phyloP scores from a whole-genome alignment of 2,329 filamentous ascomycete genomes.

The Dryadomyces sulphureus region DNA sequence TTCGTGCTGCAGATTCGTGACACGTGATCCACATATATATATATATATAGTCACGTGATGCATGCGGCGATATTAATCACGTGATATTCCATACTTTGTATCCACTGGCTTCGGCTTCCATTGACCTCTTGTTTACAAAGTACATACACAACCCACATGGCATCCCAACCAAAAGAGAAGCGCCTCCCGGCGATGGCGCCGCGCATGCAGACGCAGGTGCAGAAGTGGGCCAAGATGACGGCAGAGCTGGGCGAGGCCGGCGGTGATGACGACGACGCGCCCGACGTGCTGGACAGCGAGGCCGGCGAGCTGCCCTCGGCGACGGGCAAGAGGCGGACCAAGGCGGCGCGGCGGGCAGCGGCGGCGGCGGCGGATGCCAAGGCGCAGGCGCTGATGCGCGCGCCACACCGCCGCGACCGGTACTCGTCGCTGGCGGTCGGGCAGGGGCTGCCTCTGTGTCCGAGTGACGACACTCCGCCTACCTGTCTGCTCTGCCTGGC shows the following conservation, averaged over 20 bases:
- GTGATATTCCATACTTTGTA: no score
- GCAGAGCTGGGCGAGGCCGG: constrained; percentile 28
- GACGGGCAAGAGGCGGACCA: background rate
- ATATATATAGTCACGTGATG: no score
- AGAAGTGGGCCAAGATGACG: constrained; percentile 58
- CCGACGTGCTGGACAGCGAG: constrained; percentile 13
- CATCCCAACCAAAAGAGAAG: constrained; percentile 5
- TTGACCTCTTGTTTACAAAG: no score
- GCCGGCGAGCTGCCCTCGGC: background rate
- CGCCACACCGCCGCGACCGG: constrained; percentile 18
- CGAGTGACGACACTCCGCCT: background rate
- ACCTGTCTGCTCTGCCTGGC: constrained; percentile 45
- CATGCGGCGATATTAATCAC: no score
- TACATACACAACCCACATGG: no score
- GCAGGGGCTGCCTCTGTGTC: constrained; percentile 16
- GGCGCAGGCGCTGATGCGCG: constrained; percentile 9
- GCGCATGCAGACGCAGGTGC: constrained; percentile 31
- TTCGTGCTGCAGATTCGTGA: no score
- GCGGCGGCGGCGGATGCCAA: background rate
- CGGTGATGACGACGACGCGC: background rate
- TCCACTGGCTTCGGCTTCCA: background rate
- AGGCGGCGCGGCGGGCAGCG: background rate
- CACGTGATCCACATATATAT: no score
- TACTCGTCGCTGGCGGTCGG: constrained; percentile 44
- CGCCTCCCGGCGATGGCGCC: constrained; percentile 27